Evolutionary conservation across 345 rosid species (phyloP), one percentile per base, ranked within the genome.

Genomic region (Gossypium ekmanianum): DNA sequence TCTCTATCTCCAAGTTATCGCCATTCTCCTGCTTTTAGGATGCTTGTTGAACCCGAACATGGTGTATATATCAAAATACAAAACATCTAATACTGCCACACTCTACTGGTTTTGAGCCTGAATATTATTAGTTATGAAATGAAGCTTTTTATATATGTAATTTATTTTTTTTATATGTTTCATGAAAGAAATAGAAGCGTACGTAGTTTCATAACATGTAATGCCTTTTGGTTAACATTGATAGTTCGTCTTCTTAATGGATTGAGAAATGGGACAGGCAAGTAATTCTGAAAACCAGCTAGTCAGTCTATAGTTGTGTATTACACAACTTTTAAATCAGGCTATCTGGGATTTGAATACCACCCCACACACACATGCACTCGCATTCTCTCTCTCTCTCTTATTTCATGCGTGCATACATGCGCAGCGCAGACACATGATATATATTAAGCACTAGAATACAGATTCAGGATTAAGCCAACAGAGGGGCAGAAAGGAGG

Each of bases 21-120:
- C 41, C 97, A 91, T 69, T 85, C 91, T 43, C 95, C 98, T 1
- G 81, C 81, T 71, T 87, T 76, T 48, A 83, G 87, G 73, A 88
- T 93, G 94, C 84, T 91, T 27, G 90, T 91, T 7, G 91, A 85
- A 74, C 97, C 98, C 58, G 83, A 89, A 75, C 81, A 88, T 77
- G 98, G 97, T 45, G 87, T 91, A 45, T 72, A 77, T 62, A 84
- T 91, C 71, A 52, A 78, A 13, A 56, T 86, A 55, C 78, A 73
- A 52, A 88, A 83, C 79, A 62, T 24, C 55, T 57, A 68, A 41
- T 12, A 55, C 18, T 11, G 20, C 12, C 17, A 18, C 8, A 11
- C n/a, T 3, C 39, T 8, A 26, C 17, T 26, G 39, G n/a, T 41
- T 24, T 11, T 59, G 26, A 26, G 41, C 41, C 64, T 27, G 41